These are phyloP conservation scores for Suillus alpinus DNA, from an alignment of 768 basidiomycete genomes.

Conservation along the genomic window DNA sequence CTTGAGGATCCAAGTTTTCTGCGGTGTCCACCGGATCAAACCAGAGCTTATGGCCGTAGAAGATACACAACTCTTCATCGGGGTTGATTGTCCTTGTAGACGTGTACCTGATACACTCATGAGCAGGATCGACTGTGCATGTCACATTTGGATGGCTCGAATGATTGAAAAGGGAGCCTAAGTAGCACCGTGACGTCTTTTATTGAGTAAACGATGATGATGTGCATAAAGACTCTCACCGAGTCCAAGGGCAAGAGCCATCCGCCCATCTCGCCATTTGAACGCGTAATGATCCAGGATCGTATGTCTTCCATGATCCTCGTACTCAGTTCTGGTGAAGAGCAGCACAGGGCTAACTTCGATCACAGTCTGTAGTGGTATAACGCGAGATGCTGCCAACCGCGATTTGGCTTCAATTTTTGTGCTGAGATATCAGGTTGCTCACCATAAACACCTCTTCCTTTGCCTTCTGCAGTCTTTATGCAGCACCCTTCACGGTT, in stretches of 20 bases:
- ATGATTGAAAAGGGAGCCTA: slow-evolving; percentile 85
- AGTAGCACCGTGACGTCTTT: neutral
- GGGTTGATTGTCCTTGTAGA: slow-evolving; percentile 50
- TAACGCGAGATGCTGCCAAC: slow-evolving; percentile 18
- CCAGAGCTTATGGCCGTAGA: slow-evolving; percentile 69
- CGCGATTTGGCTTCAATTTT: slow-evolving; percentile 25
- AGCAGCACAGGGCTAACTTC: slow-evolving; percentile 88
- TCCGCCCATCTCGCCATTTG: slow-evolving; percentile 67
- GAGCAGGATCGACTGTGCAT: slow-evolving; percentile 50
- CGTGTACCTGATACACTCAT: slow-evolving; percentile 61
- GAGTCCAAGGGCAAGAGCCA: slow-evolving; percentile 78
- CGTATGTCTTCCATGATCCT: slow-evolving; percentile 58
- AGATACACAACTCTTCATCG: slow-evolving; percentile 79
- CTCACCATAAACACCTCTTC: slow-evolving; percentile 65
- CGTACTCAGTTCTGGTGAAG: slow-evolving; percentile 68
- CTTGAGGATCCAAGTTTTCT: neutral
- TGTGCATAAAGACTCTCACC: slow-evolving; percentile 42
- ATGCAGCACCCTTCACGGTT: slow-evolving; percentile 52
- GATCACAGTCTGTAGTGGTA: slow-evolving; percentile 58
- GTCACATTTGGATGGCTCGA: slow-evolving; percentile 67
- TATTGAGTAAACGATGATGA: neutral
- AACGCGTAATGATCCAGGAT: slow-evolving; percentile 75
- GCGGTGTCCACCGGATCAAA: slow-evolving; percentile 44
- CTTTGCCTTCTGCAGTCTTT: slow-evolving; percentile 43
- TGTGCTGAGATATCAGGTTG: neutral